Conservation (phyloP, 2,329 filamentous ascomycete genomes). For the Tolypocladium endophyticum region DNA sequence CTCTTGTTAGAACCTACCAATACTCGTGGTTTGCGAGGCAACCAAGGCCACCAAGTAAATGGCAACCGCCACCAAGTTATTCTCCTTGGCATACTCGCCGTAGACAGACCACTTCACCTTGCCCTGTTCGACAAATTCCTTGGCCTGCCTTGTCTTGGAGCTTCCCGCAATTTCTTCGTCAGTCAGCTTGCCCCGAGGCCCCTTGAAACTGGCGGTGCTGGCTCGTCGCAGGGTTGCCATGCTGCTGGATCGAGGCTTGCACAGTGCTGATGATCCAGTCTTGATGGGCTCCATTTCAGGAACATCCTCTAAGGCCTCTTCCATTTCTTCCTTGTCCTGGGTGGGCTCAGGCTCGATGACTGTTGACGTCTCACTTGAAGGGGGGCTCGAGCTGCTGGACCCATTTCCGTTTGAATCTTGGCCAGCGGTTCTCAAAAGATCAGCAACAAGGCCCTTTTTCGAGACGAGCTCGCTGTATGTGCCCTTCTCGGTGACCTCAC, state of each 20-base stretch:
- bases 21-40: constrained; percentile 69
- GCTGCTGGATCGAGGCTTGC: constrained; percentile 56
- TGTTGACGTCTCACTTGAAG: constrained; percentile 44
- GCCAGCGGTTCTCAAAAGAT: constrained; percentile 68
- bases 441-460: constrained; percentile 84
- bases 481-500: constrained; percentile 74
- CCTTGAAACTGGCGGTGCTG: constrained; percentile 82
- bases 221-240: constrained; percentile 76
- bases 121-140: constrained; percentile 85
- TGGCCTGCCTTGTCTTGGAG: constrained; percentile 71
- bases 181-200: constrained; percentile 69
- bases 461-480: constrained; percentile 86
- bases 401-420: constrained; percentile 36
- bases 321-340: constrained; percentile 55
- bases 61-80: constrained; percentile 73
- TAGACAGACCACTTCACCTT: constrained; percentile 97
- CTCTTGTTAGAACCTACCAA: constrained; percentile 44
- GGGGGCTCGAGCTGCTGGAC: constrained; percentile 32
- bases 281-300: constrained; percentile 70
- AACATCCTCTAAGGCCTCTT: constrained; percentile 68
- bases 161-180: constrained; percentile 70
- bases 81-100: constrained; percentile 86
- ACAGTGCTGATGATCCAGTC: constrained; percentile 32
- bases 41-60: constrained; percentile 72
- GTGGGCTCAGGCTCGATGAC: constrained; percentile 40